Percentiles rank a stretch among this genome's conserved stretches.
Conservation (phyloP, 192 early-diverging fungal species). For the Gigaspora rosea region DNA sequence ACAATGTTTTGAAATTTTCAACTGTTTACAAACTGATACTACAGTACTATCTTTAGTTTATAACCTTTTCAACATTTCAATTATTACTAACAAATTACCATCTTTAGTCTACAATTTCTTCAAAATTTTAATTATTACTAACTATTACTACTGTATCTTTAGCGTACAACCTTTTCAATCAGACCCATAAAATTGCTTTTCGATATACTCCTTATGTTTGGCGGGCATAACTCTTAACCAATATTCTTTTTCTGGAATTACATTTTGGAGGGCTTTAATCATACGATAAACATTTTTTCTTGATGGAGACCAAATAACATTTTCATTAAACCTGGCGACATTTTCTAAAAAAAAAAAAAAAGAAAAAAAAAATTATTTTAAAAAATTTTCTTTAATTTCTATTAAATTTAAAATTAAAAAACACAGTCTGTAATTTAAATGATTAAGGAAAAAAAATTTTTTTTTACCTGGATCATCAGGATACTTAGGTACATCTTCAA, state of each 20-base stretch:
- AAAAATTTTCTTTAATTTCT: neutral
- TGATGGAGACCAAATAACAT: conserved; percentile 36
- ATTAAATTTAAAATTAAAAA: neutral
- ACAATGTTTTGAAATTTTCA: no score
- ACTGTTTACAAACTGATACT: no score
- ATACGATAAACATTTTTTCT: conserved; percentile 35
- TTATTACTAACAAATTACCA: no score
- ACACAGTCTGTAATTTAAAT: neutral
- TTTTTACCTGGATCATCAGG: neutral
- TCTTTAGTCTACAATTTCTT: no score
- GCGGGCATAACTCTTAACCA: conserved; percentile 3
- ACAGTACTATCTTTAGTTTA: no score
- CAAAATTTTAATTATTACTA: no score
- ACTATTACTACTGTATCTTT: no score
- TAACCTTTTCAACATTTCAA: no score
- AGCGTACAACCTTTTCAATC: no score
- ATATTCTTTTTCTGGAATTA: conserved; percentile 8
- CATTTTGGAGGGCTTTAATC: conserved; percentile 3
- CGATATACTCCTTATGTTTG: conserved; percentile 16
- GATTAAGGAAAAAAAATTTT: neutral
- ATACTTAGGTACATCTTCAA: conserved; percentile 34
- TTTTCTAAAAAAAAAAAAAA: neutral
- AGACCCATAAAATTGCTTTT: conserved; percentile 5
- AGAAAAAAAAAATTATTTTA: neutral
- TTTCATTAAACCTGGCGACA: conserved; percentile 12